Conservation (phyloP, 495 filamentous ascomycete species). For the Oleoguttula mirabilis region DNA sequence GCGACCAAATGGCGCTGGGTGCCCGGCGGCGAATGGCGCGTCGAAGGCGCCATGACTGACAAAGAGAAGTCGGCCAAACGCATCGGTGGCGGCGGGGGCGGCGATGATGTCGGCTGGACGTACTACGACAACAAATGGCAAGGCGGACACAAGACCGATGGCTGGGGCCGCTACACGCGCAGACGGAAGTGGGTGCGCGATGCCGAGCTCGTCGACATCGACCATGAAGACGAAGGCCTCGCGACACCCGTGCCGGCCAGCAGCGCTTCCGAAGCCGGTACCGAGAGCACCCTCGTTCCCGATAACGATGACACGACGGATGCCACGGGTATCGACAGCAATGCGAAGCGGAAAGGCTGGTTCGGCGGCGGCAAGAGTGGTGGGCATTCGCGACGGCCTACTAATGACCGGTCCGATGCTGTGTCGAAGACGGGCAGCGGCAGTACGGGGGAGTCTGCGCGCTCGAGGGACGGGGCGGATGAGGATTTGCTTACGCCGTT, state of each 20-base stretch:
- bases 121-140: slow-evolving; percentile 99
- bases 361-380: slow-evolving; percentile 16
- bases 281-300: not conserved
- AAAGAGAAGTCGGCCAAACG: slow-evolving; percentile 28
- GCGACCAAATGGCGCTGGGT: slow-evolving; percentile 85
- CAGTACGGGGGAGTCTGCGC: slow-evolving; percentile 24
- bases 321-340: not conserved
- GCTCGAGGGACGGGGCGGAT: slow-evolving; percentile 36
- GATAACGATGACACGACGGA: not conserved
- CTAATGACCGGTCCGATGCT: slow-evolving; percentile 14
- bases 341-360: slow-evolving; percentile 8
- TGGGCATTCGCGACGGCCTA: slow-evolving; percentile 15
- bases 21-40: slow-evolving; percentile 67
- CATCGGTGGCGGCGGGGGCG: slow-evolving; percentile 25
- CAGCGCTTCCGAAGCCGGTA: not conserved
- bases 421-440: slow-evolving; percentile 32
- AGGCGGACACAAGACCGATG: slow-evolving; percentile 77
- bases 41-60: slow-evolving; percentile 58
- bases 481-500: slow-evolving; percentile 36
- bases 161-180: slow-evolving; percentile 91
- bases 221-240: slow-evolving; percentile 21
- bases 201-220: slow-evolving; percentile 78
- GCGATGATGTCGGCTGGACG: slow-evolving; percentile 73
- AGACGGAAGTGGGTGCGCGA: slow-evolving; percentile 93
- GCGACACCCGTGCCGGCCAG: not conserved